phyloP scores from a whole-genome alignment of 2,329 filamentous ascomycete species.

The Calonectria leucothoes region DNA sequence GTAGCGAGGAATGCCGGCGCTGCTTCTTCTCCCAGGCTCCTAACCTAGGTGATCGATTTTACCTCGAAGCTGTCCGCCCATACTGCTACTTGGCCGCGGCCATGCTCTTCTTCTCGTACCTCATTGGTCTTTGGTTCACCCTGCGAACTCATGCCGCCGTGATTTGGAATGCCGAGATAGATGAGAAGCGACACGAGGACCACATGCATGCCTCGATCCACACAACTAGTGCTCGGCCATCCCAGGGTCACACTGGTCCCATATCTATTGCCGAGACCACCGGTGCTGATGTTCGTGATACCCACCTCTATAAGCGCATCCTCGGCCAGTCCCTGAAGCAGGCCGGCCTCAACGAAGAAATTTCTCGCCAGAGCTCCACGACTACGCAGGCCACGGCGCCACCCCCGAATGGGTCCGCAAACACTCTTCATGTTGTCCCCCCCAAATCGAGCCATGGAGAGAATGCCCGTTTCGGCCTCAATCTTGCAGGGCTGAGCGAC shows the following conservation, averaged over 20 bases:
- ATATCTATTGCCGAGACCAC: conserved; percentile 56
- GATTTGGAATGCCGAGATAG: conserved; percentile 90
- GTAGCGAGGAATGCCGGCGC: conserved; percentile 82
- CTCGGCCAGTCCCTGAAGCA: conserved; percentile 90
- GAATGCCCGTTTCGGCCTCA: conserved; percentile 55
- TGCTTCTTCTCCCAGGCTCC: conserved; percentile 95
- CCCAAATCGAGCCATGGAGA: conserved; percentile 68
- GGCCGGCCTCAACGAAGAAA: conserved; percentile 73
- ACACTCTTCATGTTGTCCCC: conserved; percentile 80
- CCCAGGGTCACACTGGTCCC: conserved; percentile 45
- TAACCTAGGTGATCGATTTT: conserved; percentile 88
- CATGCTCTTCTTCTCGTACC: conserved; percentile 90
- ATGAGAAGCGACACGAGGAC: conserved; percentile 79
- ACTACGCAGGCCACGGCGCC: conserved; percentile 43
- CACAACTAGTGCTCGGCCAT: conserved; percentile 46
- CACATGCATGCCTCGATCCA: conserved; percentile 51
- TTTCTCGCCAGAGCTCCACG: conserved; percentile 53
- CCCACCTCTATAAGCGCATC: conserved; percentile 92
- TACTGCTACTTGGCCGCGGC: conserved; percentile 92
- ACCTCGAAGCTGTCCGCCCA: conserved; percentile 87
- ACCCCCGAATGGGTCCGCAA: conserved; percentile 56
- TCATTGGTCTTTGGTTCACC: conserved; percentile 95
- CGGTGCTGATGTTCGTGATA: conserved; percentile 82
- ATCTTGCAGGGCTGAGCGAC: conserved; percentile 78
- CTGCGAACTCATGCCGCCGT: conserved; percentile 94